Evolutionary conservation across 2,329 filamentous ascomycete species (phyloP), one percentile per base, ranked within the genome.

Genomic region (Hansfordia pulvinata): DNA sequence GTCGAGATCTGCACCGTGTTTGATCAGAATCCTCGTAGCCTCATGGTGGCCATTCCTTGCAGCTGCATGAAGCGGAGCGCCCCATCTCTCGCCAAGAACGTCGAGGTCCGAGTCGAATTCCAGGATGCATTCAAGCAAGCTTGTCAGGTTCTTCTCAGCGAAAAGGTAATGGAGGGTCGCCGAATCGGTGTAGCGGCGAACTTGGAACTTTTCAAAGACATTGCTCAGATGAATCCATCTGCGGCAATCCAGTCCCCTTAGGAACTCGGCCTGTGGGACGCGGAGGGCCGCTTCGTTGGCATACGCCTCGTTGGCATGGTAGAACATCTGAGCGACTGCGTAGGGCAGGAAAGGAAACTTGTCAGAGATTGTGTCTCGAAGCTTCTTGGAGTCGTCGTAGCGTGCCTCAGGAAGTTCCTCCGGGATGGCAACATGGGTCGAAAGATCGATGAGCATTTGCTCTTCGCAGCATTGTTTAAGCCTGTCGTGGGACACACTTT

Each of bases 271-370:
- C 34, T 56, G 49, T 11, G 30, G 16, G 17, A 53, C 36, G 3
- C 30, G 34, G 11, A 18, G 8, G 4, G 36, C 31, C 28, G n/a
- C n/a, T n/a, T n/a, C n/a, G n/a, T n/a, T n/a, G n/a, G n/a, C n/a
- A n/a, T 46, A 38, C 20, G 58, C 54, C 18, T 11, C 16, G 21
- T 64, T 38, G 8, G 59, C 49, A 30, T 65, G 60, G 24, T 39
- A 31, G 10, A 64, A 38, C 8, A 62, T 20, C 27, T 58, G 45
- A 5, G 40, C 33, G 10, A 50, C 39, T 11, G 60, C 52, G 36
- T 67, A 66, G 25, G 54, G 33, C 5, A 70, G 41, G 23, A 71
- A 64, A 2, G 61, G 56, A 28, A 50, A 58, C 9, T 33, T 35
- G 3, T 26, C 6, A 16, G 12, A 30, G 8, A 40, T 35, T 18